Evolutionary conservation across 805 yeast species (phyloP).

Genomic region (Suhomyces emberorum): DNA sequence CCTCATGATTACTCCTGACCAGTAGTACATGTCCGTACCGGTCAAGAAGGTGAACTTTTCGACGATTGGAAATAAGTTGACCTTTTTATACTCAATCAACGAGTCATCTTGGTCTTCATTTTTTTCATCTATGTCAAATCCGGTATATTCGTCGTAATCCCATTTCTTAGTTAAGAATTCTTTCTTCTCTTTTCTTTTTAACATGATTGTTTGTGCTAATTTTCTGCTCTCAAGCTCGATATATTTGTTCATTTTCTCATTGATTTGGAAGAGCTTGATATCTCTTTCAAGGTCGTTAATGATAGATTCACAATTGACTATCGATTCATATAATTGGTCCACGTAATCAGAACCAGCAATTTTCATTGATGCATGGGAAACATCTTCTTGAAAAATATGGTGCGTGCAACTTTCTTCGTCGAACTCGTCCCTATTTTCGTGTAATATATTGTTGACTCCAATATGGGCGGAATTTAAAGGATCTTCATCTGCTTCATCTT

Average conservation of each 20-base stretch:
- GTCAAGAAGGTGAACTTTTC: slow-evolving; percentile 79
- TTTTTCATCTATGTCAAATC: slow-evolving; percentile 38
- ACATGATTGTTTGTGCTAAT: slow-evolving; percentile 30
- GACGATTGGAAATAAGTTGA: slow-evolving; percentile 84
- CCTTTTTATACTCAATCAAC: slow-evolving; percentile 43
- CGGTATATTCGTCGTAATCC: slow-evolving; percentile 39
- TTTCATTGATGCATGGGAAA: slow-evolving; percentile 2
- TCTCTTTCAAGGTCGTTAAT: slow-evolving; percentile 33
- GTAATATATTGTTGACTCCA: not conserved
- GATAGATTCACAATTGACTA: slow-evolving; percentile 33
- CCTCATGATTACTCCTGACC: slow-evolving; percentile 98
- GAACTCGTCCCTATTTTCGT: not conserved
- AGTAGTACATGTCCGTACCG: slow-evolving; percentile 80
- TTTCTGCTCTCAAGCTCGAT: slow-evolving; percentile 33
- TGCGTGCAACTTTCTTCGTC: slow-evolving; percentile 8
- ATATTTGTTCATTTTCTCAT: slow-evolving; percentile 28
- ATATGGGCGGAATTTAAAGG: not conserved
- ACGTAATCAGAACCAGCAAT: slow-evolving; percentile 16
- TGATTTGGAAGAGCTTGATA: slow-evolving; percentile 29
- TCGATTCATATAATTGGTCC: slow-evolving; percentile 30
- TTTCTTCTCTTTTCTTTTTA: slow-evolving; percentile 31
- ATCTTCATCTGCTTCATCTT: slow-evolving; percentile 25
- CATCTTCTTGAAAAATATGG: slow-evolving; percentile 6
- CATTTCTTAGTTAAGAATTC: slow-evolving; percentile 31
- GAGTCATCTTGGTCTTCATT: slow-evolving; percentile 37